Conservation (phyloP, 108 stramenopile species). For the Bacterosira constricta region DNA sequence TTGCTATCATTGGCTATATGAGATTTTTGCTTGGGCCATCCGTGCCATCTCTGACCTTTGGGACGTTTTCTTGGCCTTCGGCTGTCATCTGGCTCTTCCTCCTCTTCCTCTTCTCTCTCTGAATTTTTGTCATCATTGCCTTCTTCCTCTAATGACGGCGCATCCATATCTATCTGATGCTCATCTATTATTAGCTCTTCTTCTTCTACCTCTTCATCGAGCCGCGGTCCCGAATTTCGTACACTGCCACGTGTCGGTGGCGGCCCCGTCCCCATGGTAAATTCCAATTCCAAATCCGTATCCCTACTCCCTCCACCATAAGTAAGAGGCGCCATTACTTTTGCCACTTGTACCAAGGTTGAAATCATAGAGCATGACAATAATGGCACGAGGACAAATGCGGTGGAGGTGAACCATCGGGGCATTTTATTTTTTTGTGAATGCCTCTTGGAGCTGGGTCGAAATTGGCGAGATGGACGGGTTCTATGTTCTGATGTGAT, state of each 20-base stretch:
- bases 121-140: not conserved
- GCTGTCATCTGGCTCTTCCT: not conserved
- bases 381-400: too few species aligned
- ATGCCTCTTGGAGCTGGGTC: too few species aligned
- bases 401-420: too few species aligned
- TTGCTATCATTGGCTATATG: too few species aligned
- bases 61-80: not conserved
- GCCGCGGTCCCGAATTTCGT: not conserved
- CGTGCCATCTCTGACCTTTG: slow-evolving; percentile 4
- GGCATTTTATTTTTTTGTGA: too few species aligned
- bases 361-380: too few species aligned
- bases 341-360: too few species aligned
- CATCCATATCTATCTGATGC: not conserved
- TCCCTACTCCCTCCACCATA: too few species aligned
- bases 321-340: too few species aligned
- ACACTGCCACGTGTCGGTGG: not conserved
- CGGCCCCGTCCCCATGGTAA: not conserved
- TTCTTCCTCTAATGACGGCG: not conserved
- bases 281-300: not conserved
- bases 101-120: not conserved
- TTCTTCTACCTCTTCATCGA: not conserved
- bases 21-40: not conserved
- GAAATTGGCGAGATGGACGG: too few species aligned
- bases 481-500: too few species aligned
- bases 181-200: too few species aligned